phyloP scores from a whole-genome alignment of 331 rosid genomes.

The Quercus tomentella region DNA sequence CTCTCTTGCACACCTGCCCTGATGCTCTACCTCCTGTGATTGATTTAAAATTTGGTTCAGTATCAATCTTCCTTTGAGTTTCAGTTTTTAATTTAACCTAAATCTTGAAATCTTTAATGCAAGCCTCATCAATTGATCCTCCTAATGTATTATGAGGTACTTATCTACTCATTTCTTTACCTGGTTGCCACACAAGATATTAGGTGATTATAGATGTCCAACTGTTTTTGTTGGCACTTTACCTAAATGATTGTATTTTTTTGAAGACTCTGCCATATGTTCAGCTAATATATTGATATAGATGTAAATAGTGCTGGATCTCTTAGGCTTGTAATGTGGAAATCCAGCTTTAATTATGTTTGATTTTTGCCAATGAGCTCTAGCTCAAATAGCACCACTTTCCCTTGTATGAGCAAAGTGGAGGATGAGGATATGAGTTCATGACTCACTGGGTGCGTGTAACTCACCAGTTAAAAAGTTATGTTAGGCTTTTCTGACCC shows the following conservation, averaged over 20 bases:
- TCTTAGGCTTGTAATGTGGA: not conserved
- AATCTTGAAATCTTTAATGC: not conserved
- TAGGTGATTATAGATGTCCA: not conserved
- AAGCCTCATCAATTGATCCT: not conserved
- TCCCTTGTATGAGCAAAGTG: too few relatives aligned
- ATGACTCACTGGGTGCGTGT: too few relatives aligned
- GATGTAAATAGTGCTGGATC: not conserved
- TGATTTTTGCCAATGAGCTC: too few relatives aligned
- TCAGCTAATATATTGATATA: not conserved
- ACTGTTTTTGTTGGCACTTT: not conserved
- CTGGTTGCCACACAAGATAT: not conserved
- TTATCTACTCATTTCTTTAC: not conserved
- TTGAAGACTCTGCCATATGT: not conserved
- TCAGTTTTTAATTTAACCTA: not conserved
- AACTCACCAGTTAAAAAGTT: not conserved
- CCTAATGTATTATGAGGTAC: not conserved
- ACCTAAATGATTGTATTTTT: not conserved
- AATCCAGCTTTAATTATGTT: not conserved
- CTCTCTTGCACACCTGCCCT: not conserved
- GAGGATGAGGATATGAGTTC: too few relatives aligned
- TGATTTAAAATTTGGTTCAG: not conserved
- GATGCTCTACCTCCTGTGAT: not conserved
- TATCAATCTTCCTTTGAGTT: not conserved
- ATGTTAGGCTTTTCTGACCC: not conserved
- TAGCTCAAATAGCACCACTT: too few relatives aligned